A percentile compares a stretch with the other conserved stretches of the same genome.
Evolutionary conservation across 768 basidiomycete species (phyloP).

Genomic region (Trametes maxima): DNA sequence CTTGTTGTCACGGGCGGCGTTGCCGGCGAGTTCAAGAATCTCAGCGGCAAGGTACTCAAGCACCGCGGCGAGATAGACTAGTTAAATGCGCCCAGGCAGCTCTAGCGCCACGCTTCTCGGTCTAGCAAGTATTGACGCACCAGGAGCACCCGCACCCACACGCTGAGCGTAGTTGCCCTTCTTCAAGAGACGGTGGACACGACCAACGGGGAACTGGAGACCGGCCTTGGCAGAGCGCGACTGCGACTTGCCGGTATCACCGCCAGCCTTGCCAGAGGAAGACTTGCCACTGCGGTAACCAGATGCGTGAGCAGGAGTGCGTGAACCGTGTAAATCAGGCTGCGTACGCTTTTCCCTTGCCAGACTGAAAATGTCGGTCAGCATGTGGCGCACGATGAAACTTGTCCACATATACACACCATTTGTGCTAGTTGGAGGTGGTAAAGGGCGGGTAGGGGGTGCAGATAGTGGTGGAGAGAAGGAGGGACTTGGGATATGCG

Average conservation of each 20-base stretch:
- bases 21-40: conserved; percentile 83
- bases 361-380: conserved; percentile 42
- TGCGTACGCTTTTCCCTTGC: conserved; percentile 57
- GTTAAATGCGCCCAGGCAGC: background rate
- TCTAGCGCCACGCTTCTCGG: background rate
- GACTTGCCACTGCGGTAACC: conserved; percentile 45
- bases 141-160: conserved; percentile 69
- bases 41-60: conserved; percentile 88
- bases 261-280: conserved; percentile 49
- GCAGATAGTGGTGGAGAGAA: conserved; percentile 30
- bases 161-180: conserved; percentile 73
- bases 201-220: conserved; percentile 78
- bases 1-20: conserved; percentile 78
- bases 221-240: conserved; percentile 70
- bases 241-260: conserved; percentile 54
- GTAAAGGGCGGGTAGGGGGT: conserved; percentile 19
- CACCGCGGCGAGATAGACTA: conserved; percentile 84
- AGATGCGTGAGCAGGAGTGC: conserved; percentile 7
- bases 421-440: conserved; percentile 32
- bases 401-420: conserved; percentile 33
- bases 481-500: conserved; percentile 25
- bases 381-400: conserved; percentile 5
- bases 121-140: conserved; percentile 36
- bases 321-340: background rate
- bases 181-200: conserved; percentile 80